Conservation (phyloP, 768 basidiomycete genomes). For the Psilocybe sp. region DNA sequence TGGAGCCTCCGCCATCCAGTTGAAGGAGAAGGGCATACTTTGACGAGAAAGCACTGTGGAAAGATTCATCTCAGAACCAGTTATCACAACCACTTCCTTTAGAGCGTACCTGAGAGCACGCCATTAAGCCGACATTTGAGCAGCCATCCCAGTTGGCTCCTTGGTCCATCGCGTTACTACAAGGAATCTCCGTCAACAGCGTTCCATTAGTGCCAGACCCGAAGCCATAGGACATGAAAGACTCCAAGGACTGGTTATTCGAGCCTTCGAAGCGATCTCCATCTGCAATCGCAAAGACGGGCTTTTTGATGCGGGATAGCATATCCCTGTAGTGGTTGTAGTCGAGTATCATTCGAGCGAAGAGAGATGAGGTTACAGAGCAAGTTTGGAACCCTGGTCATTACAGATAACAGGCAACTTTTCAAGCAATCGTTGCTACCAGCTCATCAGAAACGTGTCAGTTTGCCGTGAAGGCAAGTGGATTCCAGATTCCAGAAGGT, state of each 20-base stretch:
- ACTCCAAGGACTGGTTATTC: constrained; percentile 19
- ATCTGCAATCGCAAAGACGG: constrained; percentile 13
- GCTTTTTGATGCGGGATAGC: constrained; percentile 19
- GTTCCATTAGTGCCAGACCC: constrained; percentile 21
- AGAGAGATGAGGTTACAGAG: not conserved
- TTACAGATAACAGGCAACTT: not conserved
- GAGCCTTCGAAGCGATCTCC: constrained; percentile 2
- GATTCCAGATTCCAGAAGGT: not conserved
- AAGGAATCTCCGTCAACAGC: constrained; percentile 13
- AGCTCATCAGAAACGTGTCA: too few species aligned
- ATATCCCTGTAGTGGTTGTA: constrained; percentile 20
- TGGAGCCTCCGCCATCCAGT: not conserved
- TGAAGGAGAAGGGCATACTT: constrained; percentile 6
- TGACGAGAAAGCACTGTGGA: constrained; percentile 19
- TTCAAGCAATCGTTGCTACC: not conserved
- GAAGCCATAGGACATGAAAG: constrained; percentile 26
- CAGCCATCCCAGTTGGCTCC: constrained; percentile 8
- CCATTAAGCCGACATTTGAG: constrained; percentile 17
- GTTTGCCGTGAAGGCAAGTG: too few species aligned
- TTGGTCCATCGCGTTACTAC: constrained; percentile 17
- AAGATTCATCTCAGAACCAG: not conserved
- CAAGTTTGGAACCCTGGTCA: not conserved
- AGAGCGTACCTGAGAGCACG: constrained; percentile 26
- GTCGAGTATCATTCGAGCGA: constrained; percentile 15
- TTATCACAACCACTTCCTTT: not conserved